Conservation (phyloP, 768 basidiomycete species). For the Lactarius psammicola region DNA sequence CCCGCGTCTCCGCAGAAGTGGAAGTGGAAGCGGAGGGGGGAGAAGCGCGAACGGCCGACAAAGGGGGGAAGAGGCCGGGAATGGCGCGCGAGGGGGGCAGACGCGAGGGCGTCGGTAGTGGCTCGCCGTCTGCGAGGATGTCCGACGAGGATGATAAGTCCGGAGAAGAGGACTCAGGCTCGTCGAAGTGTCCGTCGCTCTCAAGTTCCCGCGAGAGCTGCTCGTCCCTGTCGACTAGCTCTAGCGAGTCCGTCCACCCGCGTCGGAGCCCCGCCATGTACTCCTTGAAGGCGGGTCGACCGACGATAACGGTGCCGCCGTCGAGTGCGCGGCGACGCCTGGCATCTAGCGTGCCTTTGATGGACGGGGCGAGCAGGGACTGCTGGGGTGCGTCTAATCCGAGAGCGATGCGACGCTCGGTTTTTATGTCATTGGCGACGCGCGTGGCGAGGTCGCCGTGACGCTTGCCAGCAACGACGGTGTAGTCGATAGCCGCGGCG, state of each 20-base stretch:
- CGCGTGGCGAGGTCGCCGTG: slow-evolving; percentile 83
- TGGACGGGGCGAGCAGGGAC: slow-evolving; percentile 47
- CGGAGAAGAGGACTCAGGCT: slow-evolving; percentile 43
- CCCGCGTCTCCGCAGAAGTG: slow-evolving; percentile 26
- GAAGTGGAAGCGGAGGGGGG: slow-evolving; percentile 29
- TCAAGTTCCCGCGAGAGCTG: slow-evolving; percentile 62
- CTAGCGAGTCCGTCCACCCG: slow-evolving; percentile 78
- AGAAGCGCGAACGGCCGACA: slow-evolving; percentile 32
- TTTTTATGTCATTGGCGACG: slow-evolving; percentile 69
- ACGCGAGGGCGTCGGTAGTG: slow-evolving; percentile 43
- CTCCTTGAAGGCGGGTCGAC: slow-evolving; percentile 91
- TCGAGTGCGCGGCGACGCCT: slow-evolving; percentile 58
- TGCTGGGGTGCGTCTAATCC: slow-evolving; percentile 58
- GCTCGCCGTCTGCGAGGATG: slow-evolving; percentile 38
- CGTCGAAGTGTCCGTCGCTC: slow-evolving; percentile 76
- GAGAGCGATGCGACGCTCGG: slow-evolving; percentile 62
- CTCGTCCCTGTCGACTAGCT: slow-evolving; percentile 70
- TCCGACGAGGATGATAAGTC: slow-evolving; percentile 21
- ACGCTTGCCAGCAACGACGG: slow-evolving; percentile 73
- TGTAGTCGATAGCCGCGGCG: slow-evolving; percentile 92
- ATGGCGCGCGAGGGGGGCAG: slow-evolving; percentile 38
- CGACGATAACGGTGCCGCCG: slow-evolving; percentile 85
- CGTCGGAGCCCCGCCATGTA: slow-evolving; percentile 82
- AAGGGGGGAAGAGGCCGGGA: slow-evolving; percentile 32
- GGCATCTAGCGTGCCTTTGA: slow-evolving; percentile 51